Base-by-base conservation (phyloP, 2,329 filamentous ascomycete genomes). In the Pseudocercospora cruenta region DNA sequence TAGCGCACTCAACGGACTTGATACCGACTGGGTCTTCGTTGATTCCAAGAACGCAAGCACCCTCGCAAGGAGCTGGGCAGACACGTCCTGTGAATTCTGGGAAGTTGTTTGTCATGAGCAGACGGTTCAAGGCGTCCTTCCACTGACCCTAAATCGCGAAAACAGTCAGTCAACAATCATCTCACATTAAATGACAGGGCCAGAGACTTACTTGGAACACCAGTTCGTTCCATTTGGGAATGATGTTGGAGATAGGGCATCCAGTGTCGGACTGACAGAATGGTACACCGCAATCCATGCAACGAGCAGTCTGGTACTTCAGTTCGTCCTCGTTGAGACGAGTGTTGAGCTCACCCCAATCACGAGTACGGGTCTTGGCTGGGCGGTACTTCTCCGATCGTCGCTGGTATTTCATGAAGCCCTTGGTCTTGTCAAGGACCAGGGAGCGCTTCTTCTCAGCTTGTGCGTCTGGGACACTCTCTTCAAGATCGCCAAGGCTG, bases 271-370 rank as follows among this genome's bases (percentile, higher is more conserved):
- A 97, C 80, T 98, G 94, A 75, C 94, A 98, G 86, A 98, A 98
- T 1, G 94, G 94, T 67, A 98, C 94, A 87, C 94, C 94, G 68
- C 94, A 98, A 82, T 98, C 94, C 94, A 98, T 98, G 84, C 94
- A 98, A 71, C 94, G 92, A 67, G 94, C 94, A 55, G 93, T 91
- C 81, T 98, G 94, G 77, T 96, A 97, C 83, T 97, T 97, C 70
- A 97, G 88, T 82, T 97, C 93, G 73, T 97, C 94, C 80, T 97
- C 93, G 71, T 92, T 93, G 58, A 98, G 86, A 65, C 94, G 91
- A 75, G 88, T 88, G 66, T 90, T 95, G 55, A 98, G 86, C 82
- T 98, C 94, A 47, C 91, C 91, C 94, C 94, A 98, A 77, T 98
- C 94, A 78, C 94, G 93, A 69, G 89, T 93, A 73, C 94, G 87